These are phyloP conservation scores for Knufia fluminis DNA, from an alignment of 2,329 filamentous ascomycete genomes.

Conservation along the genomic window DNA sequence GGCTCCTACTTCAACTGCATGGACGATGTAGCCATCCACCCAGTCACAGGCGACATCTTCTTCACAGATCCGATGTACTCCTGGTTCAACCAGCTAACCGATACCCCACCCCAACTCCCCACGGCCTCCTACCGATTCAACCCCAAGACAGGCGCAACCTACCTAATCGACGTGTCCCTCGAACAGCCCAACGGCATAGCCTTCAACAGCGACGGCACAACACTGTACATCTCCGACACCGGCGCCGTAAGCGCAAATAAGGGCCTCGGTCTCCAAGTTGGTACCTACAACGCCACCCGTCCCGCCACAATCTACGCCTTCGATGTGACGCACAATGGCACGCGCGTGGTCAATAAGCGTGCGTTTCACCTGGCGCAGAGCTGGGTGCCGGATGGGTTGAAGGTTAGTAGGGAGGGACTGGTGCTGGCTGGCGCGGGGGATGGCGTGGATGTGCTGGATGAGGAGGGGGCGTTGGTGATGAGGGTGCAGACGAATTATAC, in stretches of 20 bases:
- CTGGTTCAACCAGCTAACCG: constrained; percentile 30
- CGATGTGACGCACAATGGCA: constrained; percentile 30
- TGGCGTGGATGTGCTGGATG: constrained; percentile 35
- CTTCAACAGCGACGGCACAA: constrained; percentile 33
- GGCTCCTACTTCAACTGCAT: constrained; percentile 38
- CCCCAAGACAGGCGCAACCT: constrained; percentile 27
- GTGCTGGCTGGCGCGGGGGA: constrained; percentile 32
- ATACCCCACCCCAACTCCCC: constrained; percentile 30
- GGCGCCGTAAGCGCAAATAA: constrained; percentile 25
- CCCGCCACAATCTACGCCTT: constrained; percentile 28
- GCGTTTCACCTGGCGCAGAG: constrained; percentile 32
- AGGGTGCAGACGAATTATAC: constrained; percentile 36
- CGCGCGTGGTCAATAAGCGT: constrained; percentile 31
- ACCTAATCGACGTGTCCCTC: constrained; percentile 33
- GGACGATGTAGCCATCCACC: constrained; percentile 37
- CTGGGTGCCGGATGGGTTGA: constrained; percentile 36
- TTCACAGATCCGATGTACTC: constrained; percentile 40
- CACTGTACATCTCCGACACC: constrained; percentile 35
- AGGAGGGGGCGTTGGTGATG: constrained; percentile 30
- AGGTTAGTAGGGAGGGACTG: constrained; percentile 34
- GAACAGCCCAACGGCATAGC: constrained; percentile 36
- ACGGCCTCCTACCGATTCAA: constrained; percentile 33
- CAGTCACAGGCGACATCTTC: constrained; percentile 37
- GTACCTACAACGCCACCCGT: constrained; percentile 18
- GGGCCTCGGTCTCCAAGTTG: constrained; percentile 23